Percentiles rank a stretch among this genome's conserved stretches.
phyloP scores from a whole-genome alignment of 2,329 filamentous ascomycete genomes.

The Fusarium coffeatum region DNA sequence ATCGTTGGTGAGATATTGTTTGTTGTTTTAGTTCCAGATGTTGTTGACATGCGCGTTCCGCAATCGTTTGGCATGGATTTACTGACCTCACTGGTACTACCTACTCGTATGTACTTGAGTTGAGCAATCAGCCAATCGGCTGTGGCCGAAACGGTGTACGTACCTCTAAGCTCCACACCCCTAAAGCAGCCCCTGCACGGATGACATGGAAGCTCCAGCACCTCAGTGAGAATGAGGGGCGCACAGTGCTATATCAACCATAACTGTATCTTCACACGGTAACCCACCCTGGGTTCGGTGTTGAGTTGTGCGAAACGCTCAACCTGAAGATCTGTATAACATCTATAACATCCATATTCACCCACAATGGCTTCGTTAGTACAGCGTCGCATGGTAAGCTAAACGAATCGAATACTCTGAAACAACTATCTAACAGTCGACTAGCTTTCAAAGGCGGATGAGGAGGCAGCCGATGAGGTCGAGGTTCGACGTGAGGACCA shows the following conservation, averaged over 20 bases:
- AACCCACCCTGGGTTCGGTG: conserved; percentile 42
- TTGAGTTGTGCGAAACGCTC: conserved; percentile 32
- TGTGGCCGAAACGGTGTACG: conserved; percentile 38
- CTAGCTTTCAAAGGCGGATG: conserved; percentile 94
- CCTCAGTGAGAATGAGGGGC: conserved; percentile 31
- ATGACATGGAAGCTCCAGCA: not conserved
- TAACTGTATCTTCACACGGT: conserved; percentile 32
- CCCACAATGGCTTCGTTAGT: conserved; percentile 59
- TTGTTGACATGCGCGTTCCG: conserved; percentile 45
- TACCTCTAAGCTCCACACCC: conserved; percentile 26
- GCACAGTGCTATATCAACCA: conserved; percentile 29
- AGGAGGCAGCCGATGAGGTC: conserved; percentile 84
- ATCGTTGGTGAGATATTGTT: conserved; percentile 40
- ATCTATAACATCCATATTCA: conserved; percentile 25
- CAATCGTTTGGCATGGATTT: conserved; percentile 14
- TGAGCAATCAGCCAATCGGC: conserved; percentile 41
- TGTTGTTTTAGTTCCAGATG: conserved; percentile 30
- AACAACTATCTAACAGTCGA: conserved; percentile 23
- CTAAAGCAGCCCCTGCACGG: not conserved
- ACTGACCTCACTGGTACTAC: conserved; percentile 38
- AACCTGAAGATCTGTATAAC: conserved; percentile 29
- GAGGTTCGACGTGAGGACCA: conserved; percentile 97
- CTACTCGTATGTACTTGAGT: not conserved
- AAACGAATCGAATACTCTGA: rapidly evolving
- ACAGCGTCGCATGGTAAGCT: conserved; percentile 69